Evolutionary conservation across 192 early-diverging fungal species (phyloP).

Genomic region (Backusella parvicylindrica): DNA sequence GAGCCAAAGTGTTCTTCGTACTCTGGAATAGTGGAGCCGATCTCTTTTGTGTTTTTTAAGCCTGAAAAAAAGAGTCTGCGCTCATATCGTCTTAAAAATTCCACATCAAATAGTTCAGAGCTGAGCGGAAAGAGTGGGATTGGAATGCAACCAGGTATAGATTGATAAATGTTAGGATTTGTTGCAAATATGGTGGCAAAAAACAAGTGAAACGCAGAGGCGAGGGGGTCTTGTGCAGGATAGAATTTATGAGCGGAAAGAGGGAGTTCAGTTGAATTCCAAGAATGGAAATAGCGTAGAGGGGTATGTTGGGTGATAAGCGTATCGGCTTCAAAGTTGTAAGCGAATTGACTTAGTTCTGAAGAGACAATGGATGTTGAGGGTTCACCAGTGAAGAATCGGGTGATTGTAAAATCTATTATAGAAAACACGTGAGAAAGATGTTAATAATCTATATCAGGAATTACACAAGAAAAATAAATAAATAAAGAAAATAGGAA

Average conservation of each 20-base stretch:
- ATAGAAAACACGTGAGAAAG: constrained; percentile 7
- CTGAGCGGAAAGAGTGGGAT: constrained; percentile 24
- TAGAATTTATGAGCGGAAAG: constrained; percentile 14
- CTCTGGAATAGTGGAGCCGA: neutral
- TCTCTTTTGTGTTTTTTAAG: neutral
- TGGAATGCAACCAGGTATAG: constrained; percentile 26
- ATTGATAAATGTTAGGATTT: constrained; percentile 24
- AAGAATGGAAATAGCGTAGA: constrained; percentile 18
- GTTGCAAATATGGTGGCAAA: constrained; percentile 36
- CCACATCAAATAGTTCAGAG: constrained; percentile 29
- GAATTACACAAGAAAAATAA: neutral
- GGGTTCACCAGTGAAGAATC: constrained; percentile 10
- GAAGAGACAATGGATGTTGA: constrained; percentile 15
- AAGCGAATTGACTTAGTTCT: constrained; percentile 29
- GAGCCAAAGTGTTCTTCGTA: neutral
- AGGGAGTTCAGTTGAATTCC: constrained; percentile 5
- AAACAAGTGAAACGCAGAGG: constrained; percentile 34
- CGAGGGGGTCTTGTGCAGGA: constrained; percentile 27
- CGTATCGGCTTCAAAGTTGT: constrained; percentile 28
- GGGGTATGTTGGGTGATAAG: constrained; percentile 16
- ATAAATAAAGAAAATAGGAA: neutral
- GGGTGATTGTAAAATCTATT: constrained; percentile 24
- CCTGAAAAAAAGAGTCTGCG: constrained; percentile 17
- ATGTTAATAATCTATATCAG: neutral
- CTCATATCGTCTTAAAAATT: constrained; percentile 32